Evolutionary conservation across 139 green algal species (phyloP).

Genomic region (Gonium pectorale): DNA sequence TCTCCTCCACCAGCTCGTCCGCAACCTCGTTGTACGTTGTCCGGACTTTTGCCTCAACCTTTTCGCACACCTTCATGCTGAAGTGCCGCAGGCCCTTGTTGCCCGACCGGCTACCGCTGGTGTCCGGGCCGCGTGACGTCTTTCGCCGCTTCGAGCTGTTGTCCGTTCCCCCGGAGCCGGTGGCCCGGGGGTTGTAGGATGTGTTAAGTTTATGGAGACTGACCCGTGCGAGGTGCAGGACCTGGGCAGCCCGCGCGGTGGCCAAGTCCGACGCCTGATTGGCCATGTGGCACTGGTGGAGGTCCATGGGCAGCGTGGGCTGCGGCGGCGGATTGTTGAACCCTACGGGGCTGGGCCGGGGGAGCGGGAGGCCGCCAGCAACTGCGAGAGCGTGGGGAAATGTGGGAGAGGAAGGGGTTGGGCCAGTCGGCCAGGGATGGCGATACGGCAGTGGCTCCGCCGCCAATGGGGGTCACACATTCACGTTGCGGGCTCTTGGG

Average conservation of each 20-base stretch:
- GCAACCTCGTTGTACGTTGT: constrained; percentile 98
- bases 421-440: too few species aligned
- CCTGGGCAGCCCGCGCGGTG: constrained; percentile 10
- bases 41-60: constrained; percentile 85
- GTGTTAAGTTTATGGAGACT: constrained; percentile 8
- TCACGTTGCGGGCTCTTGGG: too few species aligned
- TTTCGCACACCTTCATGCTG: constrained; percentile 90
- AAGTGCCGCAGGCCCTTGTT: constrained; percentile 90
- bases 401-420: too few species aligned
- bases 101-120: constrained; percentile 2
- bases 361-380: too few species aligned
- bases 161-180: constrained; percentile 15
- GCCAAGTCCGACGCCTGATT: constrained; percentile 10
- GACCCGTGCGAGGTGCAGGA: constrained; percentile 2
- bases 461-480: too few species aligned
- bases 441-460: too few species aligned
- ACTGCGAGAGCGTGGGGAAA: too few species aligned
- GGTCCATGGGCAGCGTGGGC: neutral
- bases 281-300: constrained; percentile 13
- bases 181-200: constrained; percentile 12
- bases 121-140: constrained; percentile 31
- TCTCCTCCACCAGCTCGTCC: constrained; percentile 90
- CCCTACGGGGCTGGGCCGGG: neutral
- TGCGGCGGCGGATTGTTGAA: constrained; percentile 37
- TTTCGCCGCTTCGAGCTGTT: constrained; percentile 32